Evolutionary conservation across 257 asterid species (phyloP).

Genomic region (Penstemon davidsonii): DNA sequence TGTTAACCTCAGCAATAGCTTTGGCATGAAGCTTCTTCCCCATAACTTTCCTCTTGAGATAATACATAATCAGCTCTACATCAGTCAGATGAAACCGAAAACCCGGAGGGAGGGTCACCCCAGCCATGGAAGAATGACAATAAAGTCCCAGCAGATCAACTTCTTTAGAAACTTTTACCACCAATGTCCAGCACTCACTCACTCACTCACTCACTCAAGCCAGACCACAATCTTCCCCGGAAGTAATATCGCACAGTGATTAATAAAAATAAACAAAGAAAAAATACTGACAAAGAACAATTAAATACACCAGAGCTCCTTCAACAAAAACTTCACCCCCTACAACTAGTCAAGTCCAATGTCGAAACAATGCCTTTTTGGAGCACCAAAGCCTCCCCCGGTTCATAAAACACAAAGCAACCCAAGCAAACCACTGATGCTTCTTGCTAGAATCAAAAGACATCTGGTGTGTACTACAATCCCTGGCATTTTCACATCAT

Average conservation of each 20-base stretch:
- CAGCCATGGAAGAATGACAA: slow-evolving; percentile 36
- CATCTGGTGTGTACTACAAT: slow-evolving; percentile 74
- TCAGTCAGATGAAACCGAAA: slow-evolving; percentile 93
- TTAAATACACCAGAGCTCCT: slow-evolving; percentile 30
- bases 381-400: slow-evolving; percentile 70
- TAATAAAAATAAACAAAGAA: background rate
- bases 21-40: slow-evolving; percentile 62
- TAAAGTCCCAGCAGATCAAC: slow-evolving; percentile 24
- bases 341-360: slow-evolving; percentile 78
- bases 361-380: slow-evolving; percentile 62
- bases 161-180: slow-evolving; percentile 20
- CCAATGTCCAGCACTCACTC: background rate
- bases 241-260: background rate
- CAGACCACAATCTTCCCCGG: slow-evolving; percentile 23
- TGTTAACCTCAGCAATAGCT: slow-evolving; percentile 78
- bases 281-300: slow-evolving; percentile 11
- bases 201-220: slow-evolving; percentile 17
- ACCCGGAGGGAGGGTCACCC: slow-evolving; percentile 68
- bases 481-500: slow-evolving; percentile 51
- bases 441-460: slow-evolving; percentile 76
- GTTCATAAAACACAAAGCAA: slow-evolving; percentile 67
- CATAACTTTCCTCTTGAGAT: slow-evolving; percentile 70
- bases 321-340: slow-evolving; percentile 3
- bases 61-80: slow-evolving; percentile 71
- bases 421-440: slow-evolving; percentile 56